phyloP scores from a whole-genome alignment of 2,329 filamentous ascomycete species.

The Bipolaris zeicola region DNA sequence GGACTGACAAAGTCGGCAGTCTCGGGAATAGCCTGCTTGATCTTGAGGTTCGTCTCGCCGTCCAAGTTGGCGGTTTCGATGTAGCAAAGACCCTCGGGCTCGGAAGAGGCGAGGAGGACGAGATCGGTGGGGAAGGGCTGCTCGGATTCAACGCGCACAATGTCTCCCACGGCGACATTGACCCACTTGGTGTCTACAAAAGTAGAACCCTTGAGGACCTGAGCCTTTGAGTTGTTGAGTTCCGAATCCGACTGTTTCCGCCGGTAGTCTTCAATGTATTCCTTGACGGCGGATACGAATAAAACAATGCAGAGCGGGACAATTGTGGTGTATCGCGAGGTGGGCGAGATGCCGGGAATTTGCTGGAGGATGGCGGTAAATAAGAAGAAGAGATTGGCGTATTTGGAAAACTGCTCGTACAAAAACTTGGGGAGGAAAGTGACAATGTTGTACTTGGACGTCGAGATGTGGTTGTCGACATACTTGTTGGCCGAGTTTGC shows the following conservation, averaged over 20 bases:
- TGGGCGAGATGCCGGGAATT: slow-evolving; percentile 92
- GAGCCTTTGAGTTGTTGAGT: slow-evolving; percentile 85
- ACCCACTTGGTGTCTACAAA: slow-evolving; percentile 94
- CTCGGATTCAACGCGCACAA: slow-evolving; percentile 91
- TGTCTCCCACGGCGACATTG: slow-evolving; percentile 89
- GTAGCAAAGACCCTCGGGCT: slow-evolving; percentile 96
- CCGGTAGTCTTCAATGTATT: slow-evolving; percentile 91
- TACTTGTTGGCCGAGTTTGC: slow-evolving; percentile 90
- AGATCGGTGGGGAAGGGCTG: slow-evolving; percentile 94
- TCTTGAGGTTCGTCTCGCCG: slow-evolving; percentile 97
- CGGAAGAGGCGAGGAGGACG: slow-evolving; percentile 89
- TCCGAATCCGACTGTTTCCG: slow-evolving; percentile 84
- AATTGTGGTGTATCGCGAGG: slow-evolving; percentile 94
- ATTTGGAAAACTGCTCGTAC: slow-evolving; percentile 98
- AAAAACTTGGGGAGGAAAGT: slow-evolving; percentile 97
- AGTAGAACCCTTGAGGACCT: slow-evolving; percentile 78
- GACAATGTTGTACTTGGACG: slow-evolving; percentile 92
- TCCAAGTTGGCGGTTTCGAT: slow-evolving; percentile 98
- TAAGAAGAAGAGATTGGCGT: slow-evolving; percentile 98
- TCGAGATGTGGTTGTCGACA: slow-evolving; percentile 95
- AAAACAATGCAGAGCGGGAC: slow-evolving; percentile 90
- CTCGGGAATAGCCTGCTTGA: slow-evolving; percentile 96
- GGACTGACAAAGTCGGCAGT: slow-evolving; percentile 86
- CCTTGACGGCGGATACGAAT: slow-evolving; percentile 93
- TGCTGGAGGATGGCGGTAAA: slow-evolving; percentile 95